These are phyloP conservation scores for Ploettnerulaceae sp. DNA, from an alignment of 2,329 filamentous ascomycete genomes.

Conservation along the genomic window DNA sequence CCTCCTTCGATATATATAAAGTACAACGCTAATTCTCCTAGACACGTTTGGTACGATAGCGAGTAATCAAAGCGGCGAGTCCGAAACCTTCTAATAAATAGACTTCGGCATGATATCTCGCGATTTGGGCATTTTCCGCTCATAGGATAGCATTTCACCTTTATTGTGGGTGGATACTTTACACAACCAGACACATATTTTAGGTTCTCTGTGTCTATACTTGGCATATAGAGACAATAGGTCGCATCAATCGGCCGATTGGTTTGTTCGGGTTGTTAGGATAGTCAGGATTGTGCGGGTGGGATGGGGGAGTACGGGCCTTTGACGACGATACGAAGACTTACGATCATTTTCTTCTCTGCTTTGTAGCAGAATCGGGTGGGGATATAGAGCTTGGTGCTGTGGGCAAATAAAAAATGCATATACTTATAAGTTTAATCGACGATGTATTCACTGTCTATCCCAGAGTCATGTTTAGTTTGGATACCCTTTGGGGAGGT, in stretches of 20 bases:
- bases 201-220: neutral
- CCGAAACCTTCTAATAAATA: conserved; percentile 45
- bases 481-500: too few relatives aligned
- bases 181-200: neutral
- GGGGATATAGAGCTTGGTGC: neutral
- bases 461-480: neutral
- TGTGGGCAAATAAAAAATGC: neutral
- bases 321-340: conserved; percentile 6
- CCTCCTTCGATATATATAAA: neutral
- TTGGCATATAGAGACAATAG: neutral
- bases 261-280: neutral
- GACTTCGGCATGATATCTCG: conserved; percentile 19
- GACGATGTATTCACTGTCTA: conserved; percentile 1
- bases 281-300: too few relatives aligned
- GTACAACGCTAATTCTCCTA: conserved; percentile 29
- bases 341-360: conserved; percentile 6
- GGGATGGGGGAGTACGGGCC: neutral
- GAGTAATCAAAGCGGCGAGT: conserved; percentile 43
- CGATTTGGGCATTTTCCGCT: conserved; percentile 12
- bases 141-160: neutral
- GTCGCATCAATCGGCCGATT: neutral
- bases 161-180: neutral
- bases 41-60: conserved; percentile 50
- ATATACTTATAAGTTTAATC: conserved; percentile 9
- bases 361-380: conserved; percentile 1